These are phyloP conservation scores for Wilcoxina mikolae DNA, from an alignment of 495 filamentous ascomycete genomes.

Conservation along the genomic window DNA sequence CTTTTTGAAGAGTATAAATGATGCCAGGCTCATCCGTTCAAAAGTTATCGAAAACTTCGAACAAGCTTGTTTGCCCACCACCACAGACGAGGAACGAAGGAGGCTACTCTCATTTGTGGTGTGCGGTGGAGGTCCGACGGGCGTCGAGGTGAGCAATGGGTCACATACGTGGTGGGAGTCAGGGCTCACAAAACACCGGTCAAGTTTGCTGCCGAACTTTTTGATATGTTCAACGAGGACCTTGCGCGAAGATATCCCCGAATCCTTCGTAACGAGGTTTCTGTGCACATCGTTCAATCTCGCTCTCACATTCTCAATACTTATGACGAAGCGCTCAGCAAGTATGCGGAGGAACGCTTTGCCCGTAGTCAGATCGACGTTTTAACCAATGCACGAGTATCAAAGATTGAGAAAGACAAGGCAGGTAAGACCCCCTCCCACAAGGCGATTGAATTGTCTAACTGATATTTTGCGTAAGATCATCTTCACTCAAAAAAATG, in stretches of 20 bases:
- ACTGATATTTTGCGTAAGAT: no score
- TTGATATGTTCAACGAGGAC: constrained; percentile 93
- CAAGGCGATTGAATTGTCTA: no score
- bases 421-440: no score
- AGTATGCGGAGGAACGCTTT: constrained; percentile 83
- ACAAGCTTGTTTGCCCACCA: constrained; percentile 81
- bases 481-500: constrained; percentile 65
- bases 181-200: neutral
- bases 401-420: constrained; percentile 65
- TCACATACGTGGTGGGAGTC: neutral
- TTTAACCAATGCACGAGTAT: constrained; percentile 79
- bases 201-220: constrained; percentile 82
- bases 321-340: constrained; percentile 87
- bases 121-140: constrained; percentile 88
- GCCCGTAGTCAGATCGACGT: constrained; percentile 80
- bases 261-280: constrained; percentile 88
- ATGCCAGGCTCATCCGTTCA: constrained; percentile 79
- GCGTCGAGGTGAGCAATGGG: constrained; percentile 47
- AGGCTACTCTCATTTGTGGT: constrained; percentile 87
- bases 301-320: constrained; percentile 92
- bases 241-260: constrained; percentile 62
- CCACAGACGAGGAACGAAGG: constrained; percentile 71
- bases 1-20: constrained; percentile 85
- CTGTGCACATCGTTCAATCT: constrained; percentile 91
- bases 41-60: constrained; percentile 86